Base-by-base conservation (phyloP, 495 filamentous ascomycete species). In the Trichoderma asperelloides region DNA sequence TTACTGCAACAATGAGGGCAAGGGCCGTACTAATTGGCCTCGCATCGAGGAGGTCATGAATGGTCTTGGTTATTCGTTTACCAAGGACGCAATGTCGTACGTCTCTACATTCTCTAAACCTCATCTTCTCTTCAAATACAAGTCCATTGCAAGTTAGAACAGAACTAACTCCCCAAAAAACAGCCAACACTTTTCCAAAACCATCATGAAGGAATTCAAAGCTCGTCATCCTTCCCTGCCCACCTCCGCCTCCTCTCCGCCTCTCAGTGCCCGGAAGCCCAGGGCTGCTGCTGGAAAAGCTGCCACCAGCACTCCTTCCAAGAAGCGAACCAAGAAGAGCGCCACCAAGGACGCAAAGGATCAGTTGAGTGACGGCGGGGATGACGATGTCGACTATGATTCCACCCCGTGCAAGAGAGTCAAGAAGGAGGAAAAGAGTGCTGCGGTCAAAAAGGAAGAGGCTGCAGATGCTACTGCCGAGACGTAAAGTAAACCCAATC, bases 171-270 rank as follows among this genome's bases (percentile, higher is more conserved):
- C 8, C 16, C 0, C 27, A 9, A 40, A 13, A 39, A 23, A 25
- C 28, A 65, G 64, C 2, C 64, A 65, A 28, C 64, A 65, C 64
- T 30, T 21, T n/a, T 25, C 64, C 64, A 65, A 65, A 41, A 43
- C 27, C n/a, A 49, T 65, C 16, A 9, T 65, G 9, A 65, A 65
- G 41, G 39, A 43, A 1, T 65, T 65, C 41, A 23, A 49, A 12
- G 39, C 39, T 11, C 64, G 64, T 12, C 41, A 51, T 25, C 41
- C 55, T 11, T n/a, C n/a, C n/a, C n/a, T n/a, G n/a, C n/a, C n/a
- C n/a, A n/a, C n/a, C n/a, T n/a, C n/a, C n/a, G n/a, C n/a, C n/a
- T n/a, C n/a, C n/a, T n/a, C n/a, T n/a, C n/a, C 23, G 15, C 55
- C 55, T 25, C 25, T 18, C 16, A 60, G 55, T 25, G 55, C 55